Evolutionary conservation across 169 alveolate genomes (phyloP).

Genomic region (Plasmodium sp.): DNA sequence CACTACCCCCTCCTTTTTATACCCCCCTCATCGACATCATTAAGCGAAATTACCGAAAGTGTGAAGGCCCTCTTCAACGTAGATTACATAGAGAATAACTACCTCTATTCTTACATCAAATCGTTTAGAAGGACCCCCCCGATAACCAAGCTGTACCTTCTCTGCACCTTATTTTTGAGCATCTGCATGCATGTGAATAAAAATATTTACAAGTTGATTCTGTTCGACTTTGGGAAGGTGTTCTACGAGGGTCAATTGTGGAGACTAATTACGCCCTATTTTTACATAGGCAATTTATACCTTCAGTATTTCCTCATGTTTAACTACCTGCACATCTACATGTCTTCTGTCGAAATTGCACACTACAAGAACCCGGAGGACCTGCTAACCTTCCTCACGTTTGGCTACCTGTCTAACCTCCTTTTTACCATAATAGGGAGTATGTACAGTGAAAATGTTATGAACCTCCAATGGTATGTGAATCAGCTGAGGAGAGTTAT

Average conservation of each 20-base stretch:
- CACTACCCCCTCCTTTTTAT: constrained; percentile 15
- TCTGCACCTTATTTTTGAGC: constrained; percentile 34
- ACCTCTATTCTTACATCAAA: constrained; percentile 32
- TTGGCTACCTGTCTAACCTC: constrained; percentile 76
- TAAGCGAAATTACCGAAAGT: constrained; percentile 53
- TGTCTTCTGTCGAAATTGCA: constrained; percentile 84
- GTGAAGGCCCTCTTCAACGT: constrained; percentile 45
- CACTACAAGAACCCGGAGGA: constrained; percentile 82
- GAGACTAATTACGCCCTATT: constrained; percentile 83
- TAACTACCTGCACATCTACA: constrained; percentile 77
- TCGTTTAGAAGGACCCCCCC: constrained; percentile 71
- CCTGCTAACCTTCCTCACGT: constrained; percentile 78
- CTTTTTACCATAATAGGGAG: constrained; percentile 76
- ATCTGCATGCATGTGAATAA: constrained; percentile 51
- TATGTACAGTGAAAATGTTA: constrained; percentile 59
- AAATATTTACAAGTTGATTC: constrained; percentile 63
- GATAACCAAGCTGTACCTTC: constrained; percentile 53
- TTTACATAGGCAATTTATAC: constrained; percentile 83
- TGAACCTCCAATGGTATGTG: constrained; percentile 29
- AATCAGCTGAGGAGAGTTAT: constrained; percentile 1
- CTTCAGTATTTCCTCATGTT: constrained; percentile 80
- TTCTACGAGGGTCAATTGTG: constrained; percentile 80
- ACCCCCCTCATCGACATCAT: constrained; percentile 1
- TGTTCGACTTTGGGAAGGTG: constrained; percentile 72
- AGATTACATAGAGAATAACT: constrained; percentile 66